Base-by-base conservation (phyloP, 805 yeast genomes). In the Candida quercuum region DNA sequence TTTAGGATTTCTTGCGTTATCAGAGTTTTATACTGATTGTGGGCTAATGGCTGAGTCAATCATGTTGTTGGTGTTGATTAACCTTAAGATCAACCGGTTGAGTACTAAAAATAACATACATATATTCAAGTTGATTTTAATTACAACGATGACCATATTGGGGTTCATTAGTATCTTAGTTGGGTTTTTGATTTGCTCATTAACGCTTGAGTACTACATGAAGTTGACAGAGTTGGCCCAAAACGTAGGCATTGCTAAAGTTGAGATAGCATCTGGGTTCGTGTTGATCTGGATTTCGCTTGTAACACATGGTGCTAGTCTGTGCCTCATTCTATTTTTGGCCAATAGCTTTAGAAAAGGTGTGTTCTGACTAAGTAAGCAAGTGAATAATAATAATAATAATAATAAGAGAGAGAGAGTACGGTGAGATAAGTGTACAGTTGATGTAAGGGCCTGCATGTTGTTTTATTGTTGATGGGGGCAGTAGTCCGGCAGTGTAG, bases 171-270 rank as follows among this genome's bases (percentile, higher is more conserved):
- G 34, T 6, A 25, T 52, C 2, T 27, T 43, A 16, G 16, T 34
- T 9, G 38, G 48, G 1, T 48, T 54, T 26, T 22, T 49, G 21
- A 38, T 51, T 3, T 47, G 49, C 33, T 41, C 57, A 4, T 39
- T 56, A n/a, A 52, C 55, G 0, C 34, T 51, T 10, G 56, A 52
- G 31, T 57, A 48, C 32, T 40, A 46, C 15, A 30, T 42, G 20
- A 46, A 43, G 28, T 36, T 56, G 19, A 24, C 38, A 4, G 47
- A 41, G 6, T 33, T 52, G 30, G 48, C 49, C 2, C 19, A 35
- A 2, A 38, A 27, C 15, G 36, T 47, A 10, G 61, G 59, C 2
- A 50, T 57, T 20, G 60, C 57, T 1, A 42, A 45, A 19, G 54
- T 52, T 3, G 36, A 35, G 10, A 31, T 39, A 20, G 52, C 46